Evolutionary conservation across 768 basidiomycete species (phyloP).

Genomic region (Russula vinacea): DNA sequence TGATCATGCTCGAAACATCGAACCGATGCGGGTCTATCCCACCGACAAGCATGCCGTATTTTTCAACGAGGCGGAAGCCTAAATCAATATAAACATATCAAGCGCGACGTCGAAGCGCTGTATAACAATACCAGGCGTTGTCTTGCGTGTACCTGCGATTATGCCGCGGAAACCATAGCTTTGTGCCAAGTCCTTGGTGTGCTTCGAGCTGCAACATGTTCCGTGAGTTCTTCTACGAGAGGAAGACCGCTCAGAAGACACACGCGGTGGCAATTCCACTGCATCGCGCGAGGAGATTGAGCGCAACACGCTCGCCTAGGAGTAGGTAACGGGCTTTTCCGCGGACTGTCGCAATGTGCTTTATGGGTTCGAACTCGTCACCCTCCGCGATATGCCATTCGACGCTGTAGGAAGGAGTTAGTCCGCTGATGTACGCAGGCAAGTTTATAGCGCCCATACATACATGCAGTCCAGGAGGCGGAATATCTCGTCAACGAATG

Average conservation of each 20-base stretch:
- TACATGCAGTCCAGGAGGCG: neutral
- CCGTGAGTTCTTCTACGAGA: neutral
- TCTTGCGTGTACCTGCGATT: neutral
- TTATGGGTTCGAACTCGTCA: slow-evolving; percentile 71
- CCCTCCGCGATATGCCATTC: slow-evolving; percentile 94
- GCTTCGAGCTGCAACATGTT: slow-evolving; percentile 61
- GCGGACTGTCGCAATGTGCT: slow-evolving; percentile 85
- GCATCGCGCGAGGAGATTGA: slow-evolving; percentile 92
- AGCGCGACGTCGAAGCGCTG: neutral
- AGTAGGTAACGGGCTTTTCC: slow-evolving; percentile 85
- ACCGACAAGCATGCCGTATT: slow-evolving; percentile 97
- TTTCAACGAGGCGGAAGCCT: slow-evolving; percentile 96
- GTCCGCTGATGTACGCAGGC: neutral
- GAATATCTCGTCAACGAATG: neutral
- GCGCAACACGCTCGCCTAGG: slow-evolving; percentile 87
- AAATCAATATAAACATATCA: neutral
- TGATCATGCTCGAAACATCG: slow-evolving; percentile 98
- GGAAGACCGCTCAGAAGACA: slow-evolving; percentile 32
- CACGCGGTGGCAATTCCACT: slow-evolving; percentile 96
- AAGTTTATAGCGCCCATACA: neutral
- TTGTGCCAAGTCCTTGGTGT: slow-evolving; percentile 75
- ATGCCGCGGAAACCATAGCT: slow-evolving; percentile 54
- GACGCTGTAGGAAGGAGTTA: slow-evolving; percentile 53
- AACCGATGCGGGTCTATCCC: slow-evolving; percentile 95
- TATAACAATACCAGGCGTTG: neutral